Conservation (phyloP, 164 flowering plant species). For the Macadamia tetraphylla region DNA sequence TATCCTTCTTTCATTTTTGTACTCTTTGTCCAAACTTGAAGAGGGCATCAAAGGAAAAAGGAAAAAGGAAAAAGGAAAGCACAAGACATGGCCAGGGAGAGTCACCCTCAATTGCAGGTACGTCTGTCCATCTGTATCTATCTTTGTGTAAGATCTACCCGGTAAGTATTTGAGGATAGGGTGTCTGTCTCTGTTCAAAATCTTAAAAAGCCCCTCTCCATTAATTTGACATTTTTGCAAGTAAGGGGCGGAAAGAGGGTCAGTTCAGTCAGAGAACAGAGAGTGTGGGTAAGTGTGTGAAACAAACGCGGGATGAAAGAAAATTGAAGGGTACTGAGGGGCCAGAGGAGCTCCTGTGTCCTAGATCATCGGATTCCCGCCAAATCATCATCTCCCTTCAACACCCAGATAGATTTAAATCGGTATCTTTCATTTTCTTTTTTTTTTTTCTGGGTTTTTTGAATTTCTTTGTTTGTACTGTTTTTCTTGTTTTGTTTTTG, state of each 20-base stretch:
- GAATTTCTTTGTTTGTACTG: neutral
- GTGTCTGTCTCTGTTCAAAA: too few species aligned
- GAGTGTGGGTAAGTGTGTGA: neutral
- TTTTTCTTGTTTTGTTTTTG: neutral
- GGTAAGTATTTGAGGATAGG: too few species aligned
- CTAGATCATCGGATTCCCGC: slow-evolving; percentile 10
- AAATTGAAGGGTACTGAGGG: neutral
- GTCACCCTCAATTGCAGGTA: too few species aligned
- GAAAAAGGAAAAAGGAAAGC: too few species aligned
- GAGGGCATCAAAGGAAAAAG: too few species aligned
- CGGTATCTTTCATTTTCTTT: neutral
- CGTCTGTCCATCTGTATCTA: too few species aligned
- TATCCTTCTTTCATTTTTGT: too few species aligned
- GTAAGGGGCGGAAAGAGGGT: neutral
- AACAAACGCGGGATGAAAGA: slow-evolving; percentile 7
- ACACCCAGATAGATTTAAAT: neutral
- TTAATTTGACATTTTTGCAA: slow-evolving; percentile 9
- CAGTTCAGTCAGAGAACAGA: too few species aligned
- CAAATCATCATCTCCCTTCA: neutral
- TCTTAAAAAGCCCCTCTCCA: neutral
- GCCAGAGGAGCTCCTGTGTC: neutral
- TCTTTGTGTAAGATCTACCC: too few species aligned
- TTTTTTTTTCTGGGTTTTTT: neutral
- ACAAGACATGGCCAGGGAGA: too few species aligned
- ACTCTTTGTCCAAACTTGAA: too few species aligned